phyloP scores from a whole-genome alignment of 2,329 filamentous ascomycete genomes.

The Scytalidium sp. region DNA sequence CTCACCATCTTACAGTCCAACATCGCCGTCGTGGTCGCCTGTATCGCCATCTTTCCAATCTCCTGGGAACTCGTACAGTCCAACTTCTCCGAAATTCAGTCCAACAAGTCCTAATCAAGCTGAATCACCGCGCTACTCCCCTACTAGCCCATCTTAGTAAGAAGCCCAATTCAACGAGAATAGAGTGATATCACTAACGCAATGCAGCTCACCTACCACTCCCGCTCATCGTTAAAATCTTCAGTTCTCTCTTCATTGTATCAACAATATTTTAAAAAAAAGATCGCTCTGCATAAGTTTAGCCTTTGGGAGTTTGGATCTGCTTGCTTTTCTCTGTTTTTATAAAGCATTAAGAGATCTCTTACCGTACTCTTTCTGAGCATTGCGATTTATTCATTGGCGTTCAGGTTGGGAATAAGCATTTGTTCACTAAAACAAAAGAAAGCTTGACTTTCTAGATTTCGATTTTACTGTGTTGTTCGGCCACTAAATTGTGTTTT shows the following conservation, averaged over 20 bases:
- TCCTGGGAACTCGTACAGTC: conserved; percentile 16
- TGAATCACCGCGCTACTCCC: background rate
- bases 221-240: conserved; percentile 18
- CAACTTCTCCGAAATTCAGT: conserved; percentile 27
- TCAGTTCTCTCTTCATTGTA: conserved; percentile 18
- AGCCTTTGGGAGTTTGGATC: background rate
- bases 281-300: background rate
- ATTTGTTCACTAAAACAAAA: background rate
- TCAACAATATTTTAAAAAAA: conserved; percentile 21
- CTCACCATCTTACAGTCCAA: conserved; percentile 42
- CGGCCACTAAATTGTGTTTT: background rate
- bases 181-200: conserved; percentile 3
- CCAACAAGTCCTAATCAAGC: conserved; percentile 24
- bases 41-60: conserved; percentile 25
- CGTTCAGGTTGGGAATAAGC: background rate
- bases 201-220: conserved; percentile 20
- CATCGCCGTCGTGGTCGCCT: conserved; percentile 33
- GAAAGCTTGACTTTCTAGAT: background rate
- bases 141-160: conserved; percentile 3
- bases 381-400: background rate
- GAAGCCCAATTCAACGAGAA: conserved; percentile 10
- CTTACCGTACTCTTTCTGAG: background rate
- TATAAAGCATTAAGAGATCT: background rate
- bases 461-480: background rate
- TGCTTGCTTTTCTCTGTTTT: background rate